phyloP scores from a whole-genome alignment of 805 yeast species.

The Barnettozyma californica region DNA sequence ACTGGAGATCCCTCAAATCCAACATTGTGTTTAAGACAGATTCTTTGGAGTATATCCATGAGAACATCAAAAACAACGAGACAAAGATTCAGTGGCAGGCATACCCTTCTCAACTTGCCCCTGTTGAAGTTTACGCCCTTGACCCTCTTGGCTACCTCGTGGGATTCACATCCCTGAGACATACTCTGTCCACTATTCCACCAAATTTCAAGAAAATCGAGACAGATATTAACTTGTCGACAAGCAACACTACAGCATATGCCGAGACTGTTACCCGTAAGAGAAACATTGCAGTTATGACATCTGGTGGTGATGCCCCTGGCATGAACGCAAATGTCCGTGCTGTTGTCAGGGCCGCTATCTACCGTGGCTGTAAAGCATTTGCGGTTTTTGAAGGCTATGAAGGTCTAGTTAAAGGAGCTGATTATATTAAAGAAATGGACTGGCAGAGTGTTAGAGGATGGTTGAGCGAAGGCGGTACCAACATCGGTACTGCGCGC shows the following conservation, averaged over 20 bases:
- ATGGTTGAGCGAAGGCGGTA: constrained; percentile 68
- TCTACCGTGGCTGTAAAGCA: constrained; percentile 79
- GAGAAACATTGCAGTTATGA: constrained; percentile 84
- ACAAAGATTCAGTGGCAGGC: constrained; percentile 40
- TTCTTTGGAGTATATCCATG: constrained; percentile 23
- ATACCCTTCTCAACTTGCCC: constrained; percentile 67
- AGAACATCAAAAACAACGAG: constrained; percentile 24
- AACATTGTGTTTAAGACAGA: constrained; percentile 33
- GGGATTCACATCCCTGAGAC: constrained; percentile 66
- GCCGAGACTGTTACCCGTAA: constrained; percentile 3
- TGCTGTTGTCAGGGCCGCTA: constrained; percentile 90
- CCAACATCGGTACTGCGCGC: constrained; percentile 75
- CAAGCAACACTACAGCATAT: constrained; percentile 16
- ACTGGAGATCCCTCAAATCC: constrained; percentile 47
- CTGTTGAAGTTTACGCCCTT: constrained; percentile 66
- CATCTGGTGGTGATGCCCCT: constrained; percentile 98
- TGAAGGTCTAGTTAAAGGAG: constrained; percentile 87
- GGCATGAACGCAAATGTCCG: constrained; percentile 97
- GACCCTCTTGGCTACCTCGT: constrained; percentile 83
- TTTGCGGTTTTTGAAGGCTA: constrained; percentile 92
- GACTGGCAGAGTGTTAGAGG: constrained; percentile 72
- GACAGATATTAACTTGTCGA: not conserved
- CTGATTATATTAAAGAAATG: constrained; percentile 55
- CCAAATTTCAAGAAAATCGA: constrained; percentile 23
- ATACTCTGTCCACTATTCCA: constrained; percentile 50